These are phyloP conservation scores for Iberis amara DNA, from an alignment of 441 rosid genomes.

Conservation along the genomic window DNA sequence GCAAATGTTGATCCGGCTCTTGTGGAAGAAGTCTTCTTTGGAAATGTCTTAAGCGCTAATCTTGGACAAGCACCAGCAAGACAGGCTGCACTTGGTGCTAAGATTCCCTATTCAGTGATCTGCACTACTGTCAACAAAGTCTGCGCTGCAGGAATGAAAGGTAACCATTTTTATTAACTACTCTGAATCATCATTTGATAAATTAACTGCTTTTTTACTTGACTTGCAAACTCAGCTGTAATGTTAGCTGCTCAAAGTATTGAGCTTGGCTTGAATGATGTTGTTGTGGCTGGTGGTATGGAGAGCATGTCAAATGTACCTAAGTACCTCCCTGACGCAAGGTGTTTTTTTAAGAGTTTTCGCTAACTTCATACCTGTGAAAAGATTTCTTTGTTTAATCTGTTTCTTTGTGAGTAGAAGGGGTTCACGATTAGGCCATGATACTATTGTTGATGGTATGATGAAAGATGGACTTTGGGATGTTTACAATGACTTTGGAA, in stretches of 20 bases:
- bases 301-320: constrained; percentile 97
- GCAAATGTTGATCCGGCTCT: constrained; percentile 75
- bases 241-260: constrained; percentile 84
- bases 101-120: constrained; percentile 75
- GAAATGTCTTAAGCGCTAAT: constrained; percentile 90
- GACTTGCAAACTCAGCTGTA: constrained; percentile 41
- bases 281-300: constrained; percentile 94
- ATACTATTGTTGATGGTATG: constrained; percentile 79
- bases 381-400: constrained; percentile 1
- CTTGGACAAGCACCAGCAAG: constrained; percentile 98
- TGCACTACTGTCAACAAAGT: constrained; percentile 95
- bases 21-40: constrained; percentile 91
- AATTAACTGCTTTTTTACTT: not conserved
- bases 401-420: constrained; percentile 41
- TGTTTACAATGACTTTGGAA: constrained; percentile 82
- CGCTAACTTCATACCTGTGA: not conserved
- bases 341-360: constrained; percentile 38
- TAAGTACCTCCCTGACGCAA: constrained; percentile 70
- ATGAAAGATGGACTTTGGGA: constrained; percentile 96
- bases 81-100: constrained; percentile 93
- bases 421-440: constrained; percentile 84
- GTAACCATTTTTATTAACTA: constrained; percentile 28
- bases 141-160: constrained; percentile 88
- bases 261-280: constrained; percentile 59
- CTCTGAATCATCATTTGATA: constrained; percentile 10